Percentiles rank a stretch among this genome's conserved stretches.
phyloP scores from a whole-genome alignment of 805 yeast species.

The Candida anglica region DNA sequence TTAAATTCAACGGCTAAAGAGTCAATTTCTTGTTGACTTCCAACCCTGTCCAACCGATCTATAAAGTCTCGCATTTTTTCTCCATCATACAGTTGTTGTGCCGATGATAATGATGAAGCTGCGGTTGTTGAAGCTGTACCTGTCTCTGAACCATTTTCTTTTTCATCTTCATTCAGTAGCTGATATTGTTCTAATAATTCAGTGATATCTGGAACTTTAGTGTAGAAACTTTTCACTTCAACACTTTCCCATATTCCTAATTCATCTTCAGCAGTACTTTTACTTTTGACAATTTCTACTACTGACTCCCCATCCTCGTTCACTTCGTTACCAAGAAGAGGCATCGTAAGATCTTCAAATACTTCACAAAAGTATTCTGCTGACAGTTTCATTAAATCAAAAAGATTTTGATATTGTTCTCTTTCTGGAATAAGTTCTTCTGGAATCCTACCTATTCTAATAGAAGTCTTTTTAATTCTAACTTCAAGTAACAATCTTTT shows the following conservation, averaged over 20 bases:
- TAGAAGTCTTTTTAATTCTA: conserved; percentile 50
- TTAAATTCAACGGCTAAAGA: conserved; percentile 45
- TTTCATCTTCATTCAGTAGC: conserved; percentile 7
- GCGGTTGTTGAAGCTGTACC: conserved; percentile 7
- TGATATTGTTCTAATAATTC: conserved; percentile 9
- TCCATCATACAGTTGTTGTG: conserved; percentile 20
- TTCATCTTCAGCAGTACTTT: conserved; percentile 20
- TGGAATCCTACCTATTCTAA: conserved; percentile 60
- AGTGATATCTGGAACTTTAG: conserved; percentile 43
- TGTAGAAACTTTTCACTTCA: conserved; percentile 63
- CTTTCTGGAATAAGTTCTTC: conserved; percentile 39
- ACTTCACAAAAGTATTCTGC: conserved; percentile 30
- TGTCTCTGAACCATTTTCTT: too few species aligned
- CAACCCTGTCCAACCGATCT: conserved; percentile 36
- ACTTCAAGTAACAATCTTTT: conserved; percentile 24
- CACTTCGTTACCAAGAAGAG: conserved; percentile 14
- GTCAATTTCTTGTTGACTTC: conserved; percentile 48
- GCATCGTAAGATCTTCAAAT: conserved; percentile 9
- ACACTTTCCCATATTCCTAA: conserved; percentile 58
- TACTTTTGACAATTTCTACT: conserved; percentile 20
- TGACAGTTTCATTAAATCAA: conserved; percentile 41
- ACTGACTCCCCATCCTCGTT: conserved; percentile 9
- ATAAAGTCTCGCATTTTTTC: conserved; percentile 43
- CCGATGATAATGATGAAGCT: background rate
- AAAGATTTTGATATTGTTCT: conserved; percentile 26